Evolutionary conservation across 1,284 basidiomycete species (phyloP), one percentile per base, ranked within the genome.

Genomic region (Ganoderma sinense): DNA sequence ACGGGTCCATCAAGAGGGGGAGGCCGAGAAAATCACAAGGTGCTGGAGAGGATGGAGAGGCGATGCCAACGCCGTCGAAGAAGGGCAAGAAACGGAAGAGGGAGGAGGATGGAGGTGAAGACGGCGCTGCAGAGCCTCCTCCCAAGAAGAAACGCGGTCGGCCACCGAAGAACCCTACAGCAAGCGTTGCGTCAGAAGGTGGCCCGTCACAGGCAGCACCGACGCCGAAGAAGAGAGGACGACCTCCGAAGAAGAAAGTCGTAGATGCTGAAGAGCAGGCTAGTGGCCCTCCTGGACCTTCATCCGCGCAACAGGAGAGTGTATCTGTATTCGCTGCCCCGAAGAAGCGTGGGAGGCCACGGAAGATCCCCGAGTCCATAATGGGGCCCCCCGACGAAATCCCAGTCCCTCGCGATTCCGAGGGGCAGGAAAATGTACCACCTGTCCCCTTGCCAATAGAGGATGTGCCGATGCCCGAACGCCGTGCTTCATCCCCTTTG

Each of bases 91-190:
- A 81, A 69, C 75, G 80, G 41, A 79, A 78, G 67, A 72, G 74
- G 23, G 70, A 73, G 13, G 68, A 64, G 33, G 23, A 43, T 31
- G 68, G 36, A 18, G 66, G 45, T 6, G 68, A 33, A 2, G 66
- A 29, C 7, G 75, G 53, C 0, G 69, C 20, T 4, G 69, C 53
- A 0, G 74, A 74, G 61, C 77, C 75, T 2, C 73, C 74, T 68
- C 76, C 77, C 31, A 84, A 82, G 75, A 78, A 65, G 60, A 84
- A 78, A 64, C 79, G 83, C 48, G 83, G 81, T 8, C 78, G 84
- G 23, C 80, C 83, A 5, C 78, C 75, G 48, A 85, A 82, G 69
- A 68, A 61, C 8, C 58, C 31, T 5, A 41, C 63, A 11, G 56
- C 62, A 26, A 62, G 48, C 14, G 53, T 23, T 36, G 58, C 29